Conservation (phyloP, 176 grass and related monocot genomes). For the Themeda triandra region DNA sequence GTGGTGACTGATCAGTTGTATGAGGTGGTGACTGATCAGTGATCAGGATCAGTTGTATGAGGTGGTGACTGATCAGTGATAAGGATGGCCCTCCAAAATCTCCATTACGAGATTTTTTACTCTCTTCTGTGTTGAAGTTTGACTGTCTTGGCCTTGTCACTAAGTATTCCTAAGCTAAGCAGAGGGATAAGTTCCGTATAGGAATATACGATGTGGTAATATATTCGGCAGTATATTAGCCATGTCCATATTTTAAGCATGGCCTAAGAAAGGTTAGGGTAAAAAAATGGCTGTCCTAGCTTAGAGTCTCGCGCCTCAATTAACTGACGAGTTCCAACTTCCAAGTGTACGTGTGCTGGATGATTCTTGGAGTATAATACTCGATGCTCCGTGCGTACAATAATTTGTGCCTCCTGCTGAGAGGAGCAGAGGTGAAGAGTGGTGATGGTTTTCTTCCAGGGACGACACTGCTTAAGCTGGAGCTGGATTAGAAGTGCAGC, state of each 20-base stretch:
- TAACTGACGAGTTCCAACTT: constrained; percentile 23
- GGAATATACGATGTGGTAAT: neutral
- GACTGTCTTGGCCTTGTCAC: neutral
- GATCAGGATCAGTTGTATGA: neutral
- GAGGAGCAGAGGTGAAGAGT: neutral
- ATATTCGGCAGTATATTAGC: neutral
- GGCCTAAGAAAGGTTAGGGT: neutral
- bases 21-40: no score
- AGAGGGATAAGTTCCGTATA: neutral
- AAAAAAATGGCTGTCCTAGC: constrained; percentile 14
- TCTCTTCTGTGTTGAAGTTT: constrained; percentile 14
- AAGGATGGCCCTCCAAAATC: neutral
- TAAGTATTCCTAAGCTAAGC: neutral
- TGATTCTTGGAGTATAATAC: constrained; percentile 4
- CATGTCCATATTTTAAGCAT: neutral
- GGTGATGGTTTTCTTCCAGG: neutral
- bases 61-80: neutral
- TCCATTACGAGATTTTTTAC: neutral
- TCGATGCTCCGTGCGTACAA: neutral
- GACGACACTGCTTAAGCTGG: neutral
- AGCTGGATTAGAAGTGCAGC: neutral
- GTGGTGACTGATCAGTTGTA: neutral
- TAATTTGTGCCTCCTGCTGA: constrained; percentile 8
- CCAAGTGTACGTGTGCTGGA: constrained; percentile 28
- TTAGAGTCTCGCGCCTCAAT: neutral